These are phyloP conservation scores for Oropetium thomaeum DNA, from an alignment of 176 grass and related monocot species.

Conservation along the genomic window DNA sequence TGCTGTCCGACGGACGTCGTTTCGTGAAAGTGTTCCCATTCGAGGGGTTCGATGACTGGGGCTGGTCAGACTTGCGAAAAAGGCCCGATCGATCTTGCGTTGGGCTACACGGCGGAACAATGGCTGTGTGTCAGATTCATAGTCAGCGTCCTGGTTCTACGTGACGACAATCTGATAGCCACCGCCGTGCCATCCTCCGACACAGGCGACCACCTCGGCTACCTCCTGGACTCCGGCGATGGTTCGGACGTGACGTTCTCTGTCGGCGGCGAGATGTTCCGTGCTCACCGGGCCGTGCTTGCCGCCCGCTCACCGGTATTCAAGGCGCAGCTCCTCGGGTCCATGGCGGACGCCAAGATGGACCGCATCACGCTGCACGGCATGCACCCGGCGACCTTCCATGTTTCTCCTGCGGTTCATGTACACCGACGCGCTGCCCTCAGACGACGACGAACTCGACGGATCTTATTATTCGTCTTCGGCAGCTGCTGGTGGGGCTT, in stretches of 20 bases:
- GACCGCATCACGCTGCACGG: background rate
- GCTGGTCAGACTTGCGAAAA: background rate
- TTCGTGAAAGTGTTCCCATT: background rate
- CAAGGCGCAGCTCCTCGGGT: background rate
- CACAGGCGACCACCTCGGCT: background rate
- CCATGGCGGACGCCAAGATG: background rate
- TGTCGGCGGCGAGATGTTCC: background rate
- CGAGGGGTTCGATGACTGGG: no score
- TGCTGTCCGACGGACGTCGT: background rate
- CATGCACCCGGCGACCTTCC: background rate
- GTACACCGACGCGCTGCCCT: background rate
- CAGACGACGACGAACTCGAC: background rate
- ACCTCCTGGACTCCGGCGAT: background rate
- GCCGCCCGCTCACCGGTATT: background rate
- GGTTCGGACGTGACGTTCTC: background rate
- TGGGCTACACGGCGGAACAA: background rate
- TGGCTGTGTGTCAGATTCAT: no score
- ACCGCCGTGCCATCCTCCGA: background rate
- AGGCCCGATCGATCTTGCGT: background rate
- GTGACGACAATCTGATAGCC: no score
- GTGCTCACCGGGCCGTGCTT: background rate
- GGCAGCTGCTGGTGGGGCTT: no score
- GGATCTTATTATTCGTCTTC: no score
- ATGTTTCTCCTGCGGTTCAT: background rate
- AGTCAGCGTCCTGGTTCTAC: no score